Conservation (phyloP, 306 rosid genomes). For the Citrullus mucosospermus region DNA sequence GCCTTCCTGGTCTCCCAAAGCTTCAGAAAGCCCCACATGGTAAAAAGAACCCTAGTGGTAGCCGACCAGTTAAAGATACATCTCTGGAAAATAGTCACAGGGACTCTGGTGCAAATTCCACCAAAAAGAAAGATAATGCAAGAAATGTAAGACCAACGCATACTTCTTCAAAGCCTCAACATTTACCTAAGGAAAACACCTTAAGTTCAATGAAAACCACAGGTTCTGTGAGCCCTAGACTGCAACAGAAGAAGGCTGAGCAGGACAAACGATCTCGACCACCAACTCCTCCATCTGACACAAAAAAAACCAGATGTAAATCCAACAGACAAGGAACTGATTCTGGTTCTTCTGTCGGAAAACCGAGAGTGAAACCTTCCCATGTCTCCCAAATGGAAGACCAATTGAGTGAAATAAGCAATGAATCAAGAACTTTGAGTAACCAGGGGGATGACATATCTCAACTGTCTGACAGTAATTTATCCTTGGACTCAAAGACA, state of each 20-base stretch:
- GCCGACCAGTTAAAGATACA: slow-evolving; percentile 33
- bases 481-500: slow-evolving; percentile 24
- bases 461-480: slow-evolving; percentile 30
- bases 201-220: slow-evolving; percentile 38
- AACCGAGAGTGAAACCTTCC: slow-evolving; percentile 29
- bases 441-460: slow-evolving; percentile 57
- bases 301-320: slow-evolving; percentile 47
- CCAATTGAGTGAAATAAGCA: slow-evolving; percentile 60
- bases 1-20: slow-evolving; percentile 29
- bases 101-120: slow-evolving; percentile 32
- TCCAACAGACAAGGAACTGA: slow-evolving; percentile 34
- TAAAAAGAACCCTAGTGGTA: slow-evolving; percentile 26
- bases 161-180: slow-evolving; percentile 46
- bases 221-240: slow-evolving; percentile 69
- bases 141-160: slow-evolving; percentile 26
- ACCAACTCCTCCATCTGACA: slow-evolving; percentile 50
- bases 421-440: slow-evolving; percentile 48
- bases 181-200: slow-evolving; percentile 28
- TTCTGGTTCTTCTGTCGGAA: slow-evolving; percentile 40
- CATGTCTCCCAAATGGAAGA: slow-evolving; percentile 40
- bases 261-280: slow-evolving; percentile 62
- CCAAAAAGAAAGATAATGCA: slow-evolving; percentile 38
- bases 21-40: slow-evolving; percentile 17
- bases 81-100: slow-evolving; percentile 27
- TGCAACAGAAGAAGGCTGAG: slow-evolving; percentile 73